Percentiles rank a stretch among this genome's conserved stretches.
Evolutionary conservation across 179 eudicot genomes (phyloP).

Genomic region (Amaranthus tricolor): DNA sequence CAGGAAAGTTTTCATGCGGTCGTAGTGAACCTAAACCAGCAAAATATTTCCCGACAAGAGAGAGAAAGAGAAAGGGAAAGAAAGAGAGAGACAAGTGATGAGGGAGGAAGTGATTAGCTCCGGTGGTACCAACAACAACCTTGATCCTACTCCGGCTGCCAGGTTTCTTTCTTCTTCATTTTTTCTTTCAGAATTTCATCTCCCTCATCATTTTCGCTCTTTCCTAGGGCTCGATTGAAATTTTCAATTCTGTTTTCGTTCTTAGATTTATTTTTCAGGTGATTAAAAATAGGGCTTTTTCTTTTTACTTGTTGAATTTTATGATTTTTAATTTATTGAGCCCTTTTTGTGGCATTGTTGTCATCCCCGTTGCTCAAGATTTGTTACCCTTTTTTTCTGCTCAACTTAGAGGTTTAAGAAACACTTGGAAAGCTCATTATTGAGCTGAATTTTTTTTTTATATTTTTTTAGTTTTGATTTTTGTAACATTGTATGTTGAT

Average conservation of each 20-base stretch:
- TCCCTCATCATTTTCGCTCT: background rate
- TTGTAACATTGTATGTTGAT: too few species aligned
- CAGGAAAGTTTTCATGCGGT: too few species aligned
- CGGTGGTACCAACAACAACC: constrained; percentile 33
- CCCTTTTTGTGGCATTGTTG: background rate
- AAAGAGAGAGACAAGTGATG: constrained; percentile 21
- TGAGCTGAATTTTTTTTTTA: too few species aligned
- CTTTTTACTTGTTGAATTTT: background rate
- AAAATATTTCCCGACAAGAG: background rate
- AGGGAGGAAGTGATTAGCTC: constrained; percentile 38
- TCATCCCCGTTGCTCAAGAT: background rate
- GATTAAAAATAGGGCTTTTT: constrained; percentile 20
- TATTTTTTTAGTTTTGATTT: too few species aligned
- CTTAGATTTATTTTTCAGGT: background rate
- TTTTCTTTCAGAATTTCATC: background rate
- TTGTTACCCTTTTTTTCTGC: background rate
- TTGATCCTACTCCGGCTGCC: constrained; percentile 39
- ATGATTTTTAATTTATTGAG: background rate
- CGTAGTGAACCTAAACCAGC: too few species aligned
- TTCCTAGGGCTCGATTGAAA: constrained; percentile 12
- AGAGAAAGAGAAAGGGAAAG: background rate
- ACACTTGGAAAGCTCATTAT: too few species aligned
- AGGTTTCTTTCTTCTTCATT: constrained; percentile 13
- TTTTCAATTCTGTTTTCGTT: background rate
- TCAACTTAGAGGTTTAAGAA: background rate